Conservation (phyloP, 1,139 yeast species). For the Spathaspora jeffriesii region DNA sequence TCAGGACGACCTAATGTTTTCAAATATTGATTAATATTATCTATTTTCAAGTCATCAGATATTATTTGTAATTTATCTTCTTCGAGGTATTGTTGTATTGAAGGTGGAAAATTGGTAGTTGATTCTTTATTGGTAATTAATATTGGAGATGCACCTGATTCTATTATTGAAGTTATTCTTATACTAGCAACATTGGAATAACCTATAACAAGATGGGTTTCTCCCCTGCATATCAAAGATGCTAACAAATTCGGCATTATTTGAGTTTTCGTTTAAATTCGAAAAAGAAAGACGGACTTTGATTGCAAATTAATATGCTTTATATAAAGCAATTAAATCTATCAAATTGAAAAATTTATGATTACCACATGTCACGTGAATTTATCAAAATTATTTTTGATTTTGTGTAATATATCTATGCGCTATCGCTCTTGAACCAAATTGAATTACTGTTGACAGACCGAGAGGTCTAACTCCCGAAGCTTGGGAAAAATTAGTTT, state of each 20-base stretch:
- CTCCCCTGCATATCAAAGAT: constrained; percentile 51
- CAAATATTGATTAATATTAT: constrained; percentile 12
- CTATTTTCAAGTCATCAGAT: constrained; percentile 32
- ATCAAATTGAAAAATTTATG: constrained; percentile 5
- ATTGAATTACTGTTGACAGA: too few species aligned
- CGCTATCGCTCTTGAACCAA: too few species aligned
- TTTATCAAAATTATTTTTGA: background rate
- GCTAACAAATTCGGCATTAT: constrained; percentile 42
- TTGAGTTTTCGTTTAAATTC: background rate
- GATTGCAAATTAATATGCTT: constrained; percentile 3
- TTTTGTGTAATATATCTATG: too few species aligned
- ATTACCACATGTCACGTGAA: constrained; percentile 24
- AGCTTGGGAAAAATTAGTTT: too few species aligned
- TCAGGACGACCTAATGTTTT: constrained; percentile 57
- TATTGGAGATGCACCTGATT: constrained; percentile 60
- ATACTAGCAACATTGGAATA: constrained; percentile 46
- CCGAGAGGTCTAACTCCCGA: too few species aligned
- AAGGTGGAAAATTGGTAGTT: constrained; percentile 20
- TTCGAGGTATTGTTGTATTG: constrained; percentile 20
- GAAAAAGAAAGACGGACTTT: background rate
- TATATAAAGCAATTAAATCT: constrained; percentile 5
- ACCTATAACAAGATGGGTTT: constrained; percentile 66
- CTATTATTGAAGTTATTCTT: constrained; percentile 50
- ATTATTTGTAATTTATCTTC: constrained; percentile 28
- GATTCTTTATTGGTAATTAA: constrained; percentile 35